Percentiles rank a stretch among this genome's conserved stretches.
Conservation (phyloP, 208 protist genomes). For the Angomonas deanei region DNA sequence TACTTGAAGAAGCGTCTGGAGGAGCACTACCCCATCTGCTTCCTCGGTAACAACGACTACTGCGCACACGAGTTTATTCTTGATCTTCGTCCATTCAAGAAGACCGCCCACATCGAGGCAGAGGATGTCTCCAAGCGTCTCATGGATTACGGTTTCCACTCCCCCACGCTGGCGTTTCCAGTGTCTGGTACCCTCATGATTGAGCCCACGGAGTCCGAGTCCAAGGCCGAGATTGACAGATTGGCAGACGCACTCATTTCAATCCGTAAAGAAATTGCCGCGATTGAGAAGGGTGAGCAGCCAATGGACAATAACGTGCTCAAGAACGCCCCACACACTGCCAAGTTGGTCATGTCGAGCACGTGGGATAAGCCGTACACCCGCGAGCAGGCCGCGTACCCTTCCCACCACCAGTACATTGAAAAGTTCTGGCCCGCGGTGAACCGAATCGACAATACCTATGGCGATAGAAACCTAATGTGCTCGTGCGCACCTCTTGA, state of each 20-base stretch:
- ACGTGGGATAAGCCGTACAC: constrained; percentile 93
- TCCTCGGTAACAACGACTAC: constrained; percentile 69
- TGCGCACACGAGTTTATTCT: constrained; percentile 98
- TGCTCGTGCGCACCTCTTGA: constrained; percentile 85
- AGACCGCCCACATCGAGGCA: constrained; percentile 88
- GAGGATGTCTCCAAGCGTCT: constrained; percentile 98
- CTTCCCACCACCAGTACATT: constrained; percentile 52
- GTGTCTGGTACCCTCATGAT: constrained; percentile 94
- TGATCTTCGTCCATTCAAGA: constrained; percentile 92
- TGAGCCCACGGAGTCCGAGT: constrained; percentile 98
- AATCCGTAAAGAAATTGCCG: constrained; percentile 94
- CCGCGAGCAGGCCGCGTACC: constrained; percentile 93
- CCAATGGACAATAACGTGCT: constrained; percentile 93
- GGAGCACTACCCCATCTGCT: constrained; percentile 93
- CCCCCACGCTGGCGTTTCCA: constrained; percentile 95
- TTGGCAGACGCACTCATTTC: constrained; percentile 94
- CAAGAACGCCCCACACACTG: constrained; percentile 96
- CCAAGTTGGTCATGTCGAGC: constrained; percentile 62
- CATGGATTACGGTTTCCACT: constrained; percentile 97
- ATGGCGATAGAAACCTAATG: constrained; percentile 95
- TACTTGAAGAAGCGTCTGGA: constrained; percentile 95
- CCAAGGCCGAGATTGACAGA: constrained; percentile 93
- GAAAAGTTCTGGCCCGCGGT: constrained; percentile 96
- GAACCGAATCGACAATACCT: constrained; percentile 92
- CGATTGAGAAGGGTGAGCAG: constrained; percentile 90